Evolutionary conservation across 1,284 basidiomycete species (phyloP).

Genomic region (Heterobasidion irregulare): DNA sequence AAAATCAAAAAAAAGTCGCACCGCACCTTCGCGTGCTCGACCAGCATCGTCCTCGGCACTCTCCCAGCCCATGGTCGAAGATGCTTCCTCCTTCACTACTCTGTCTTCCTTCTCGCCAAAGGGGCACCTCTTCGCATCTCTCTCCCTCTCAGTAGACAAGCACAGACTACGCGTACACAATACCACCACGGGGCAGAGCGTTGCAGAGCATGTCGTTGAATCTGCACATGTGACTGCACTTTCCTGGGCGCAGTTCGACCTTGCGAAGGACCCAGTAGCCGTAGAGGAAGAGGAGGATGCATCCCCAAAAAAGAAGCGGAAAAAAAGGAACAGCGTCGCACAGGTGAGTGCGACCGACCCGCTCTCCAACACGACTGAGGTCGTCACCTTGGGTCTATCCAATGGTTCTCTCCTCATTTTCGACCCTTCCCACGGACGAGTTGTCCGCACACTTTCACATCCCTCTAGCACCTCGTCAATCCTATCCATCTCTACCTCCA

Average conservation of each 20-base stretch:
- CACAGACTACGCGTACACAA: conserved; percentile 65
- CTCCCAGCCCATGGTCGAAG: conserved; percentile 49
- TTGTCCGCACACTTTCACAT: conserved; percentile 47
- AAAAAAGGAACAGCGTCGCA: conserved; percentile 22
- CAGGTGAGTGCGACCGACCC: conserved; percentile 10
- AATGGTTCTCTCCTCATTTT: conserved; percentile 49
- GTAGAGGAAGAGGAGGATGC: conserved; percentile 21
- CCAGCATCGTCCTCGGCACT: conserved; percentile 48
- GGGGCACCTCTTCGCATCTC: conserved; percentile 51
- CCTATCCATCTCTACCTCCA: conserved; percentile 29
- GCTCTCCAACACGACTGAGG: conserved; percentile 21
- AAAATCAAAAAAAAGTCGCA: conserved; percentile 42
- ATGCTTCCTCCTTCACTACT: conserved; percentile 32
- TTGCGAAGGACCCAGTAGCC: conserved; percentile 17
- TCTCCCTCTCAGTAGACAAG: conserved; percentile 67
- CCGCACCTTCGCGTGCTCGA: conserved; percentile 45
- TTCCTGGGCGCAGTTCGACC: conserved; percentile 39
- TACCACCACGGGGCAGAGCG: conserved; percentile 42
- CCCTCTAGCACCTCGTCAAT: conserved; percentile 44
- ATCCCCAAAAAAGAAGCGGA: conserved; percentile 33
- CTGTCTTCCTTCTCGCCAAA: conserved; percentile 58
- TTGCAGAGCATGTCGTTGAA: conserved; percentile 53
- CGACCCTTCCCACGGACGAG: conserved; percentile 47
- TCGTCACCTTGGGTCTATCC: conserved; percentile 48
- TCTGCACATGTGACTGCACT: conserved; percentile 46